phyloP scores from a whole-genome alignment of 1,139 yeast genomes.

The Pneumocystis canis region DNA sequence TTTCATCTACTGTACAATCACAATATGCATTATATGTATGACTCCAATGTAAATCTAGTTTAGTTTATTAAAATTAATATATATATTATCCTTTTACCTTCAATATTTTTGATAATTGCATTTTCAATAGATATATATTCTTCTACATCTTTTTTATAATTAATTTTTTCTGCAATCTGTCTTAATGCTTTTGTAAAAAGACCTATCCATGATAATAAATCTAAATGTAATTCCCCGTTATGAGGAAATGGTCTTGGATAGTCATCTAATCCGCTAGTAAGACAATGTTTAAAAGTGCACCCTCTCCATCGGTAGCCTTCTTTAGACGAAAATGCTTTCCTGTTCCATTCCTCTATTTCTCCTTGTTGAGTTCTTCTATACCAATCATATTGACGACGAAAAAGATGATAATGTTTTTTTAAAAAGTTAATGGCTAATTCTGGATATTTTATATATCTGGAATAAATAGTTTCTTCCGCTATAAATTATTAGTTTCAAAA shows the following conservation, averaged over 20 bases:
- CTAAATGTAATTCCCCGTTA: slow-evolving; percentile 80
- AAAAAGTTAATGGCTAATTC: slow-evolving; percentile 51
- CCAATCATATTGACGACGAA: slow-evolving; percentile 71
- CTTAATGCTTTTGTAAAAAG: slow-evolving; percentile 76
- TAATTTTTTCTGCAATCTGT: slow-evolving; percentile 54
- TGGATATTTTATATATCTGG: slow-evolving; percentile 43
- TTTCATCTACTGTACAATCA: slow-evolving; percentile 64
- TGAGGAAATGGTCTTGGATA: slow-evolving; percentile 78
- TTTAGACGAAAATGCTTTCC: slow-evolving; percentile 36
- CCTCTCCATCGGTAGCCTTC: slow-evolving; percentile 92
- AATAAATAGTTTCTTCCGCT: slow-evolving; percentile 27
- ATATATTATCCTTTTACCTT: slow-evolving; percentile 20
- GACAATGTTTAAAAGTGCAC: slow-evolving; percentile 65
- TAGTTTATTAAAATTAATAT: background rate
- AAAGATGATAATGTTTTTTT: slow-evolving; percentile 53
- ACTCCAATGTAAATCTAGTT: slow-evolving; percentile 56
- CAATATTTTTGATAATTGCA: slow-evolving; percentile 48
- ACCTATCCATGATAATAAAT: slow-evolving; percentile 83
- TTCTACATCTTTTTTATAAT: slow-evolving; percentile 40
- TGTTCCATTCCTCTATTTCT: slow-evolving; percentile 46
- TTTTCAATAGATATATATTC: slow-evolving; percentile 39
- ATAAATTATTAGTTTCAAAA: slow-evolving; percentile 16
- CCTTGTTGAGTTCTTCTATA: slow-evolving; percentile 74
- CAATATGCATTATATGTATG: slow-evolving; percentile 55
- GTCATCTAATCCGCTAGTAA: slow-evolving; percentile 91